Conservation (phyloP, 2,329 filamentous ascomycete species). For the Gaeumannomyces sp. region DNA sequence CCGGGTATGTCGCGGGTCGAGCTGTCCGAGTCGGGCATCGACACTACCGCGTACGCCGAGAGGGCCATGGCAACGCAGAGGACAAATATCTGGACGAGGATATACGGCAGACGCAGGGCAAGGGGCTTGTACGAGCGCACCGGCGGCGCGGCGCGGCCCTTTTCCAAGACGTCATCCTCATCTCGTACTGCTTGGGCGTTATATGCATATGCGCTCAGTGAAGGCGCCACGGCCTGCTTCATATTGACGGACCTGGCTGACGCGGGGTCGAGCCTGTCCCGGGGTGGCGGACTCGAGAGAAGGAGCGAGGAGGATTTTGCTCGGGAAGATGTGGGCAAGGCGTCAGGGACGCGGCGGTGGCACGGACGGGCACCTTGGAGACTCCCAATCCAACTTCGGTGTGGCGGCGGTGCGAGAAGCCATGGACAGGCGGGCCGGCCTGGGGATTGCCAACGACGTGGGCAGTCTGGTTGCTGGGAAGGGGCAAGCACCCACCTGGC, state of each 20-base stretch:
- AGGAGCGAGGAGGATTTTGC: not conserved
- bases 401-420: not conserved
- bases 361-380: not conserved
- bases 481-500: not conserved
- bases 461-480: not conserved
- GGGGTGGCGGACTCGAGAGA: not conserved
- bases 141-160: not conserved
- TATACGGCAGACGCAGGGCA: constrained; percentile 28
- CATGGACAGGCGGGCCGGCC: not conserved
- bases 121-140: constrained; percentile 26
- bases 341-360: not conserved
- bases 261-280: not conserved
- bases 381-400: not conserved
- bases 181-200: constrained; percentile 26
- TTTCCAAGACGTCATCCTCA: constrained; percentile 15
- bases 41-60: constrained; percentile 22
- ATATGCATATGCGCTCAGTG: constrained; percentile 22
- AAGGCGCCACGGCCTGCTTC: not conserved
- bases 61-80: constrained; percentile 22
- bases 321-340: not conserved
- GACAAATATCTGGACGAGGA: constrained; percentile 20
- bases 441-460: not conserved
- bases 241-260: not conserved
- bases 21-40: constrained; percentile 26
- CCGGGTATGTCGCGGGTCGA: constrained; percentile 14